Conservation (phyloP, 805 yeast species). For the Monosporozyma unispora region DNA sequence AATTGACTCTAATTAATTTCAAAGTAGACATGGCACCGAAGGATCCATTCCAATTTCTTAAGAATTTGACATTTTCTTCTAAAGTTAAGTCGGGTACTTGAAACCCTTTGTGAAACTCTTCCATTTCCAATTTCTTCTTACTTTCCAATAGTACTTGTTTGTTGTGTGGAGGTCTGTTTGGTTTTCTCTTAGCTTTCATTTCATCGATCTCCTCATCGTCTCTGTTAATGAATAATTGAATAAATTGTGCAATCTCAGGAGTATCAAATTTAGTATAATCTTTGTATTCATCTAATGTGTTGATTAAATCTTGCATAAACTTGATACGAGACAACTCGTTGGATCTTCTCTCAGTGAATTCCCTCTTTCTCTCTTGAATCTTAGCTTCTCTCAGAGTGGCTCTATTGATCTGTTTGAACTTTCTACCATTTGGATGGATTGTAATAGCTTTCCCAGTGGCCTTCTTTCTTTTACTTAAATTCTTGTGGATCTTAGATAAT, state of each 20-base stretch:
- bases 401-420: constrained; percentile 70
- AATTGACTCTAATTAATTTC: constrained; percentile 36
- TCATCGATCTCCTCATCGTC: constrained; percentile 68
- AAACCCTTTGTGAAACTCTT: constrained; percentile 60
- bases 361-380: constrained; percentile 49
- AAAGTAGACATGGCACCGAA: constrained; percentile 66
- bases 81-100: constrained; percentile 65
- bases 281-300: constrained; percentile 29
- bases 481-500: constrained; percentile 26
- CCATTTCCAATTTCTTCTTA: constrained; percentile 49
- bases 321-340: constrained; percentile 49
- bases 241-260: constrained; percentile 50
- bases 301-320: constrained; percentile 53
- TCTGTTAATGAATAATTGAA: constrained; percentile 55
- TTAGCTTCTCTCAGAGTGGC: constrained; percentile 82
- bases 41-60: constrained; percentile 75
- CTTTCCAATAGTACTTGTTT: constrained; percentile 61
- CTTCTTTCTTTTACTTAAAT: constrained; percentile 8
- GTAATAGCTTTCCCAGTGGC: constrained; percentile 21
- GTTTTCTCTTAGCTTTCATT: constrained; percentile 55
- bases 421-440: constrained; percentile 82
- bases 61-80: constrained; percentile 43
- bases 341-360: constrained; percentile 49
- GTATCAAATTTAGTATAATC: constrained; percentile 35
- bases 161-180: constrained; percentile 77